Base-by-base conservation (phyloP, 495 filamentous ascomycete species). In the Bacidia rubella region DNA sequence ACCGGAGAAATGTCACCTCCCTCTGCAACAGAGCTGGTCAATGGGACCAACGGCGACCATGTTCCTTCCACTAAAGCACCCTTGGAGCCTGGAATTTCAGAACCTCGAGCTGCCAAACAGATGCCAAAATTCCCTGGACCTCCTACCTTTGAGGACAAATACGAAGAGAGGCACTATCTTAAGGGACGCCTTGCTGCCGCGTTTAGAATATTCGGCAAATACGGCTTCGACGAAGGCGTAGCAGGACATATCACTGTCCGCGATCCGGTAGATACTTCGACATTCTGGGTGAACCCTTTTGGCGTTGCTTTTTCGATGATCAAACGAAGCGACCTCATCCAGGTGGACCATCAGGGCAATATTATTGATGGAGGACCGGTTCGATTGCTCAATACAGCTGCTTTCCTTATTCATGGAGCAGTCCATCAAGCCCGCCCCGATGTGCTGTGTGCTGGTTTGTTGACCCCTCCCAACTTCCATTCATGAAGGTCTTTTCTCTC, bases 201-300 rank as follows among this genome's bases (percentile, higher is more conserved):
- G 11, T 84, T 83, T 60, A 68, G 82, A 21, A 80, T 86, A 49
- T 85, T 86, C 51, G 82, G 78, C 7, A 81, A 83, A 61, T 71
- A 76, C 50, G 79, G 80, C 17, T 84, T 78, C 55, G 79, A 83
- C 49, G 79, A 82, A 60, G 74, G 74, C 21, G 75, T 79, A 11
- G 77, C 77, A 2, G 78, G 78, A 0, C 78, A 81, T 57, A 80
- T 81, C 55, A 80, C 77, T 44, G 56, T 81, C 39, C 69, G 78
- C 23, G 29, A 87, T 60, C 83, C 84, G 10, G 75, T 87, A 11
- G 79, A 85, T 32, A 78, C 81, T 0, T 60, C 62, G 5, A 77
- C 74, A 2, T 88, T 88, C 70, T 88, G 83, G 85, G 85, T 89
- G 20, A 89, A 89, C 55, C 86, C 86, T 0, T 85, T 88, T 58